phyloP scores from a whole-genome alignment of 1,284 basidiomycete species.

The Boletus calvinii region DNA sequence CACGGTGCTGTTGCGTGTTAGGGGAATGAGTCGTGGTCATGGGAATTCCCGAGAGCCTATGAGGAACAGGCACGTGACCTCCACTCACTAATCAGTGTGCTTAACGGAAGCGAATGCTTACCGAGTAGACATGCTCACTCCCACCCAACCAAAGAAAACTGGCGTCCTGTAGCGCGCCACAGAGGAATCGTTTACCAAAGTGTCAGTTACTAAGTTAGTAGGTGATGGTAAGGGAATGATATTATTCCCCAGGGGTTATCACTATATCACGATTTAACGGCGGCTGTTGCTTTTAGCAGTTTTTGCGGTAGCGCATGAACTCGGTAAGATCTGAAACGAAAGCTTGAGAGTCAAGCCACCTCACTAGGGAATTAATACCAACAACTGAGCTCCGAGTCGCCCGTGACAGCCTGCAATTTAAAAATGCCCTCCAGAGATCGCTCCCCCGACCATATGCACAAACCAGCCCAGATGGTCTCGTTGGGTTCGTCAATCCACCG shows the following conservation, averaged over 20 bases:
- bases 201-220: neutral
- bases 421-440: neutral
- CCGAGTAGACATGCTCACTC: neutral
- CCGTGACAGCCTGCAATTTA: conserved; percentile 9
- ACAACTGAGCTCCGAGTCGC: conserved; percentile 4
- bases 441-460: neutral
- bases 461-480: neutral
- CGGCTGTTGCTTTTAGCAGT: neutral
- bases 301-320: conserved; percentile 20
- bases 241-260: conserved; percentile 7
- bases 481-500: no score
- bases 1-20: neutral
- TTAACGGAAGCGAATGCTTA: neutral
- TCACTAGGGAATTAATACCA: conserved; percentile 5
- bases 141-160: no score
- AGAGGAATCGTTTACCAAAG: neutral
- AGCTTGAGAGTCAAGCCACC: neutral
- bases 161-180: no score
- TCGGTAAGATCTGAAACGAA: neutral
- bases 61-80: conserved; percentile 16
- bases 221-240: conserved; percentile 3
- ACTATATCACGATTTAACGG: conserved; percentile 1
- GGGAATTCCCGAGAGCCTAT: no score
- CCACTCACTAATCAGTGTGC: conserved; percentile 1
- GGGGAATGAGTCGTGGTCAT: neutral